Percentiles rank a stretch among this genome's conserved stretches.
phyloP scores from a whole-genome alignment of 2,329 filamentous ascomycete genomes.

The Stagonosporopsis rhizophila region DNA sequence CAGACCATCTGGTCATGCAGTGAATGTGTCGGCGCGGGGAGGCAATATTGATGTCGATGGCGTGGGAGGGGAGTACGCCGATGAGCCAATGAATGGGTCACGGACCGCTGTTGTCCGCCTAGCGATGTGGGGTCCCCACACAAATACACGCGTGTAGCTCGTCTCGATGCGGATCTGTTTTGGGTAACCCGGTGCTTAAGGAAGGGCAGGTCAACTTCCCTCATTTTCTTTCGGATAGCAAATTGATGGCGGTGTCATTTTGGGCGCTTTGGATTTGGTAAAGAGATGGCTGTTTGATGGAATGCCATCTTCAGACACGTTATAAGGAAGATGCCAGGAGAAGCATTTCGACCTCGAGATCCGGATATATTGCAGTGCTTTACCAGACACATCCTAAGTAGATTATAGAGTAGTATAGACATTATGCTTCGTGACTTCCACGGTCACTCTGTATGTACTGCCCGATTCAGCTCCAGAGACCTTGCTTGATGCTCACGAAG shows the following conservation, averaged over 20 bases:
- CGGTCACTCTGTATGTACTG: conserved; percentile 1
- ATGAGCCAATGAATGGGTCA: conserved; percentile 5
- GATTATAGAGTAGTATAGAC: neutral
- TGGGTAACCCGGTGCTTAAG: conserved; percentile 10
- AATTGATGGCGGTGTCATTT: neutral
- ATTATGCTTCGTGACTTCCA: neutral
- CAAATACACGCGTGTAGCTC: conserved; percentile 19
- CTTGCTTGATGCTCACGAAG: conserved; percentile 26
- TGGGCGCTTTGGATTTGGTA: neutral
- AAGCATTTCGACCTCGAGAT: neutral
- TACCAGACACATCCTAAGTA: neutral
- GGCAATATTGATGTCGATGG: conserved; percentile 1
- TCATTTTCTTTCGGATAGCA: neutral
- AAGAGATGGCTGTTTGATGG: neutral
- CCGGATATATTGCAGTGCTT: conserved; percentile 4
- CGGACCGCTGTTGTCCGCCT: conserved; percentile 5
- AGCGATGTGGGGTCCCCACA: conserved; percentile 16
- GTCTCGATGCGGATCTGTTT: conserved; percentile 12
- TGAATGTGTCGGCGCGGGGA: conserved; percentile 4
- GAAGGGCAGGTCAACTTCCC: neutral
- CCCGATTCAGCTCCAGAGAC: conserved; percentile 6
- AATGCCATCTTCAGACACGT: neutral
- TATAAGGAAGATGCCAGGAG: neutral
- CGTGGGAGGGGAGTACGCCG: neutral
- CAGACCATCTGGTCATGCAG: neutral